Evolutionary conservation across 2,329 filamentous ascomycete genomes (phyloP), one percentile per base, ranked within the genome.

Genomic region (Dendryphion nanum): DNA sequence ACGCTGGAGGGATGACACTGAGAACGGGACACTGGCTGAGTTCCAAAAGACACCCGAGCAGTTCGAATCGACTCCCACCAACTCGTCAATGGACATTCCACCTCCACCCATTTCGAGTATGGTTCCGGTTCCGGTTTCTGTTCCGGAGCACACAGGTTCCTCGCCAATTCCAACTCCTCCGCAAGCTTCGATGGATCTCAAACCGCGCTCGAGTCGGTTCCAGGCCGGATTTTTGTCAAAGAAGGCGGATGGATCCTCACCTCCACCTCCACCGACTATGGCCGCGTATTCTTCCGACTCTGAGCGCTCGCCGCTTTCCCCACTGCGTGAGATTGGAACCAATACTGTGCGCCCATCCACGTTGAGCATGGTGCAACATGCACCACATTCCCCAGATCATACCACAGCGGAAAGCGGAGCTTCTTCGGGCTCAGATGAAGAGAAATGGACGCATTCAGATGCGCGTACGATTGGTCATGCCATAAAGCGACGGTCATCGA

Each of bases 21-120:
- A 94, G 57, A 82, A 91, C 35, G 90, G 89, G 17, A 83, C 84
- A 1, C 71, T 97, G 39, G 89, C 86, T 8, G 93, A 97, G 61
- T 96, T 91, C 60, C 87, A 91, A 58, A 88, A 89, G 68, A 96
- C 91, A 3, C 91, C 93, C 1, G 79, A 89, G 63, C 86, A 83
- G 58, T 65, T 77, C 6, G 72, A 78, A 13, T 73, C 73, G 2
- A 78, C 79, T 1, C 78, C 81, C 5, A 77, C 82, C 34, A 65
- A 45, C 17, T 79, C 77, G 13, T 75, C 77, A 18, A 64, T 74
- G 28, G 76, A 80, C 31, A 58, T 67, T 12, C 63, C 72, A 19
- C 61, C 76, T n/a, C 79, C 82, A 14, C 71, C 75, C 45, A 78
- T 74, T 58, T 69, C 72, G 37, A 51, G 40, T 42, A 54, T 62